Base-by-base conservation (phyloP, 169 alveolate species). In the Cryptosporidium ryanae region DNA sequence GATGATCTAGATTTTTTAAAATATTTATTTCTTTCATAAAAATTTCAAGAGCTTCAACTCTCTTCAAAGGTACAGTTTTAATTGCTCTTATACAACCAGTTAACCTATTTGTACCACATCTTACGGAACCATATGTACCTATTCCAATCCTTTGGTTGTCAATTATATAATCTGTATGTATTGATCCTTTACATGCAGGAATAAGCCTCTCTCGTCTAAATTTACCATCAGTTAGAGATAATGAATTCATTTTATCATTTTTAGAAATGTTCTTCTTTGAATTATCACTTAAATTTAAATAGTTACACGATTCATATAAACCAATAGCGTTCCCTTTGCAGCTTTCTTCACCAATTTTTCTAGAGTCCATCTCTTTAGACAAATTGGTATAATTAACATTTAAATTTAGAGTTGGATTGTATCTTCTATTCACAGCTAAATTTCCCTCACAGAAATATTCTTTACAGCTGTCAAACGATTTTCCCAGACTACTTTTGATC, bases 41-140 rank as follows among this genome's bases (percentile, higher is more conserved):
- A 18, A 93, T 15, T 38, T 92, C 94, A 57, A 94, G 82, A 34
- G 93, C 93, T 46, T 92, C 91, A 63, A 94, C 92, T 71, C 92
- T 90, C 55, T 90, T 89, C 64, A 93, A 92, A 48, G 95, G 90
- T 63, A 94, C 93, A 12, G 93, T 92, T 63, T 94, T 94, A 54
- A 93, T 94, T 34, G 96, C 96, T 59, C 96, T 82, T 10, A 83
- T 59, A 71, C 82, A 81, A 2, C 92, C 93, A 2, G 94, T 91
- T 59, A 76, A 29, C 43, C 92, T 84, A 54, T 91, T 92, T 7
- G 92, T 87, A 12, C 95, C 96, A 83, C 92, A 90, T 65, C 90
- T 89, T 31, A 94, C 96, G 31, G 93, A 90, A 61, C 96, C 96
- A 82, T 91, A 94, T n/a, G 96, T 90, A 0, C 96, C 96, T 57